Evolutionary conservation across 768 basidiomycete genomes (phyloP), one percentile per base, ranked within the genome.

Genomic region (Suillus spraguei): DNA sequence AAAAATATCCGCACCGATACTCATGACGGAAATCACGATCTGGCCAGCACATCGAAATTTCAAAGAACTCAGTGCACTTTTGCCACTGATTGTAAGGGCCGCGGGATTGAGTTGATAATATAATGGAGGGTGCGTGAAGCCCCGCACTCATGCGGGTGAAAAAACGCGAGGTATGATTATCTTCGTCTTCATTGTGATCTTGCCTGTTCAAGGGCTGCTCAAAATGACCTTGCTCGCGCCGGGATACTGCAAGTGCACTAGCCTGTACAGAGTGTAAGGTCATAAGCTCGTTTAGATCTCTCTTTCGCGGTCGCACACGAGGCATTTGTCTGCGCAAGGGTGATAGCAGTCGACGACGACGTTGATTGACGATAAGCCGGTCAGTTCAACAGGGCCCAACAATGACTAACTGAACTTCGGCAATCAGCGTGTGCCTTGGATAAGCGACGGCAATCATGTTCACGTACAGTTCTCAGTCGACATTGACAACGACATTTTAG

Each of bases 31-130:
- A 49, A 22, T 59, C 46, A 13, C 20, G 28, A 58, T 58, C 32
- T 6, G 54, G 62, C 56, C 55, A 59, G n/a, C 44, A 46, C 44
- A 46, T 46, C n/a, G 8, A 46, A 46, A 46, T 46, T n/a, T 46
- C 44, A 13, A 46, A 46, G 3, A 46, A 46, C 44, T 46, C 9
- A 20, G 20, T 46, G n/a, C 8, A 46, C 9, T 46, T 46, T 46
- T 35, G 44, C 44, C 44, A 46, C 20, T 46, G 44, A 46, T 46
- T 41, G 41, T 41, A 41, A 17, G 41, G 41, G 41, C 41, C 41
- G 6, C 6, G 41, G 41, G 41, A 41, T 4, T 46, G 44, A 46
- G 44, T 46, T 46, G 44, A 46, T 46, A 46, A 46, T 46, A 46
- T 46, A 10, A 46, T 46, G 44, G 44, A 46, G n/a, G n/a, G 9